These are phyloP conservation scores for Podospora tetraspora DNA, from an alignment of 495 filamentous ascomycete species.

Conservation along the genomic window DNA sequence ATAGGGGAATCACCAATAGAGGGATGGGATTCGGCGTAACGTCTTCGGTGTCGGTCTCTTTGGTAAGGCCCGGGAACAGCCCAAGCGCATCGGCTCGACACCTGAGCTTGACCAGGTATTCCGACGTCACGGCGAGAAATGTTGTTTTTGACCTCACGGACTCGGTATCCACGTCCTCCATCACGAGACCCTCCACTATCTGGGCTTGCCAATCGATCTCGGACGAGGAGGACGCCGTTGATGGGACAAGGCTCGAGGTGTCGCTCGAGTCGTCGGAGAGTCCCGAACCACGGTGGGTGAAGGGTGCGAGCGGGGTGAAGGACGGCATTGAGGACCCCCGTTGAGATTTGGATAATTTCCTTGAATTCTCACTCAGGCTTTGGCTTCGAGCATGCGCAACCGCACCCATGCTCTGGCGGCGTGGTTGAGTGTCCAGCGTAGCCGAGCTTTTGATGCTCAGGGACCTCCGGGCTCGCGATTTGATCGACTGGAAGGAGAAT, in stretches of 20 bases:
- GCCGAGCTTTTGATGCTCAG: conserved; percentile 19
- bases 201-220: conserved; percentile 38
- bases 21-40: conserved; percentile 21
- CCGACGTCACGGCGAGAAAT: conserved; percentile 85
- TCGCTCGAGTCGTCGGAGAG: conserved; percentile 26
- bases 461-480: conserved; percentile 19
- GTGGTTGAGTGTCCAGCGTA: conserved; percentile 4
- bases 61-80: conserved; percentile 34
- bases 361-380: conserved; percentile 12
- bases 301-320: conserved; percentile 9
- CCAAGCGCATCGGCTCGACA: conserved; percentile 55
- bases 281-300: conserved; percentile 23
- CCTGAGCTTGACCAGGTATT: conserved; percentile 77
- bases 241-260: conserved; percentile 22
- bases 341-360: conserved; percentile 26
- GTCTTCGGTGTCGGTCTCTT: conserved; percentile 2
- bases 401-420: background rate
- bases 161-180: conserved; percentile 72
- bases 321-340: conserved; percentile 16
- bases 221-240: conserved; percentile 14
- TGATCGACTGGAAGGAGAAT: conserved; percentile 29
- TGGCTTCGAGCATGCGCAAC: background rate
- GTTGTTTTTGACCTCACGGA: conserved; percentile 83
- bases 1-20: conserved; percentile 52
- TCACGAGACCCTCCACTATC: conserved; percentile 50